phyloP scores from a whole-genome alignment of 371 early-diverging fungal species.

The Apophysomyces sp. region DNA sequence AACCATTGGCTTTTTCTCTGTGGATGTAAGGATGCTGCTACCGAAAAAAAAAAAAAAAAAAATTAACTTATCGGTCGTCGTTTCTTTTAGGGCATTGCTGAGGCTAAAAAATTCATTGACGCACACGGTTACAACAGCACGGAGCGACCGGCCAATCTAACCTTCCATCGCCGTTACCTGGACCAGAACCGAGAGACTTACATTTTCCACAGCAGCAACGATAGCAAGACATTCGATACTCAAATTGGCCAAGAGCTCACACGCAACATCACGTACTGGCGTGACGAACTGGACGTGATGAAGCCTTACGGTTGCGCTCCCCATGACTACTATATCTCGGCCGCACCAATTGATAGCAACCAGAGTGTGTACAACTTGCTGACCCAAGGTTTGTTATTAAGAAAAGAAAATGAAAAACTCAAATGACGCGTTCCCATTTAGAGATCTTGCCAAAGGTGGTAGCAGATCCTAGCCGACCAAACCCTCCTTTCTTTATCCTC shows the following conservation, averaged over 20 bases:
- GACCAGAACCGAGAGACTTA: constrained; percentile 58
- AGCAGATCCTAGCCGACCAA: constrained; percentile 24
- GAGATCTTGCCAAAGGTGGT: constrained; percentile 46
- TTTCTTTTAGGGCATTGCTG: constrained; percentile 20
- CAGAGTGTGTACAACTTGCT: constrained; percentile 44
- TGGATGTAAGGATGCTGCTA: constrained; percentile 33
- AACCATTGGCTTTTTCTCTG: constrained; percentile 59
- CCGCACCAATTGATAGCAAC: constrained; percentile 39
- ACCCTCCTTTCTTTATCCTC: constrained; percentile 43
- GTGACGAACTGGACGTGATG: constrained; percentile 29
- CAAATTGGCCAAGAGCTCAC: constrained; percentile 45
- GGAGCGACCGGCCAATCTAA: constrained; percentile 34
- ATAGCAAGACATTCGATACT: constrained; percentile 37
- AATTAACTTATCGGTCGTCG: neutral
- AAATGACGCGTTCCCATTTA: neutral
- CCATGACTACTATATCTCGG: constrained; percentile 46
- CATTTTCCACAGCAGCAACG: constrained; percentile 44
- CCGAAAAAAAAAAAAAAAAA: neutral
- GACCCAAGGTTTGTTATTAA: constrained; percentile 25
- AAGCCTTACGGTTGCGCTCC: constrained; percentile 52
- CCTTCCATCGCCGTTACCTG: constrained; percentile 58
- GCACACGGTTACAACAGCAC: constrained; percentile 16
- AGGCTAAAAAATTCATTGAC: constrained; percentile 12
- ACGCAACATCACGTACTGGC: constrained; percentile 34
- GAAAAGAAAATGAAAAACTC: too few species aligned